phyloP scores from a whole-genome alignment of 2,329 filamentous ascomycete genomes.

The Anthostomella pinea region DNA sequence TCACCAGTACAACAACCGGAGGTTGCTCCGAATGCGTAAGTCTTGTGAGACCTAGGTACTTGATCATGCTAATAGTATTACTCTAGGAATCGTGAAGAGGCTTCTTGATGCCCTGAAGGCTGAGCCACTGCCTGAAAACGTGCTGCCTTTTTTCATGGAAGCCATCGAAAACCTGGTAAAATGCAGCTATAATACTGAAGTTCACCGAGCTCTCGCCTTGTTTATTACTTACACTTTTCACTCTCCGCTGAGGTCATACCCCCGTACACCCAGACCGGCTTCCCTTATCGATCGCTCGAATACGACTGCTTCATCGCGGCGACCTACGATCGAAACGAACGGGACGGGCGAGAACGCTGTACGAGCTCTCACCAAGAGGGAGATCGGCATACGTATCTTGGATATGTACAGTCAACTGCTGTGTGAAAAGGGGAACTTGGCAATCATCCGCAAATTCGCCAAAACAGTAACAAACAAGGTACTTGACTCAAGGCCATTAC shows the following conservation, averaged over 20 bases:
- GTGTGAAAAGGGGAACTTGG: conserved; percentile 67
- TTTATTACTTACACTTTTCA: conserved; percentile 94
- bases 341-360: conserved; percentile 31
- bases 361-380: conserved; percentile 57
- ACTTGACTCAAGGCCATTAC: conserved; percentile 31
- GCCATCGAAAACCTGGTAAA: conserved; percentile 78
- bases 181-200: conserved; percentile 77
- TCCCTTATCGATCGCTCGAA: conserved; percentile 39
- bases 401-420: conserved; percentile 75
- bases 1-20: conserved; percentile 85
- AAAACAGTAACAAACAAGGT: conserved; percentile 95
- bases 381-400: conserved; percentile 72
- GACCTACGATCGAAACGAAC: conserved; percentile 36
- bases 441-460: conserved; percentile 80
- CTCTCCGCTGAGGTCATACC: conserved; percentile 44
- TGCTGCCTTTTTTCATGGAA: conserved; percentile 71
- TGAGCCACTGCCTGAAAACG: conserved; percentile 70
- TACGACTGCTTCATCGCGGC: conserved; percentile 39
- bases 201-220: conserved; percentile 80
- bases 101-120: conserved; percentile 87
- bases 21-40: conserved; percentile 87
- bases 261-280: conserved; percentile 50
- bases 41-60: conserved; percentile 6
- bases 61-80: conserved; percentile 16
- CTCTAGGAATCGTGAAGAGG: conserved; percentile 78